A percentile compares a stretch with the other conserved stretches of the same genome.
These are phyloP conservation scores for Crotalaria pallida DNA, from an alignment of 306 rosid genomes.

Conservation along the genomic window DNA sequence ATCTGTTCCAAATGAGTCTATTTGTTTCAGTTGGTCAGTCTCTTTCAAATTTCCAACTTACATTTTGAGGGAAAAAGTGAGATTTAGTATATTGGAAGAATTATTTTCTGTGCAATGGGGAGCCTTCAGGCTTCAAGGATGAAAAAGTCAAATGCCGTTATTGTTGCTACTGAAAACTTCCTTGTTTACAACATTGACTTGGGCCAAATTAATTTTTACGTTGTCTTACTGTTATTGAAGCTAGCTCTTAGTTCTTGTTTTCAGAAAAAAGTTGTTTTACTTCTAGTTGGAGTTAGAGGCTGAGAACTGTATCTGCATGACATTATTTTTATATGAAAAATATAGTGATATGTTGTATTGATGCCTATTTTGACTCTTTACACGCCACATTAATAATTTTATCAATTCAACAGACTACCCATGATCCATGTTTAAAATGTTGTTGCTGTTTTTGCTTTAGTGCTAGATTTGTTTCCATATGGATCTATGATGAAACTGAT, in stretches of 20 bases:
- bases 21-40: neutral
- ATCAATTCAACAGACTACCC: neutral
- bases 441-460: neutral
- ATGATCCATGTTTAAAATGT: neutral
- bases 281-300: neutral
- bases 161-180: neutral
- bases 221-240: neutral
- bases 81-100: neutral
- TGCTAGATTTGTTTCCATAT: neutral
- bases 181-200: neutral
- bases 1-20: neutral
- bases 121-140: neutral
- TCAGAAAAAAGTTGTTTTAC: neutral
- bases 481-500: neutral
- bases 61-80: neutral
- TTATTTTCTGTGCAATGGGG: neutral
- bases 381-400: neutral
- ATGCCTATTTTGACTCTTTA: neutral
- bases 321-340: neutral
- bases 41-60: neutral
- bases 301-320: neutral
- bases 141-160: neutral
- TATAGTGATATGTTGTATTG: neutral
- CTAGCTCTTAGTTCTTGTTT: neutral
- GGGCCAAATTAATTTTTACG: neutral